These are phyloP conservation scores for Pythium aphanidermatum DNA, from an alignment of 352 stramenopile genomes.

Conservation along the genomic window DNA sequence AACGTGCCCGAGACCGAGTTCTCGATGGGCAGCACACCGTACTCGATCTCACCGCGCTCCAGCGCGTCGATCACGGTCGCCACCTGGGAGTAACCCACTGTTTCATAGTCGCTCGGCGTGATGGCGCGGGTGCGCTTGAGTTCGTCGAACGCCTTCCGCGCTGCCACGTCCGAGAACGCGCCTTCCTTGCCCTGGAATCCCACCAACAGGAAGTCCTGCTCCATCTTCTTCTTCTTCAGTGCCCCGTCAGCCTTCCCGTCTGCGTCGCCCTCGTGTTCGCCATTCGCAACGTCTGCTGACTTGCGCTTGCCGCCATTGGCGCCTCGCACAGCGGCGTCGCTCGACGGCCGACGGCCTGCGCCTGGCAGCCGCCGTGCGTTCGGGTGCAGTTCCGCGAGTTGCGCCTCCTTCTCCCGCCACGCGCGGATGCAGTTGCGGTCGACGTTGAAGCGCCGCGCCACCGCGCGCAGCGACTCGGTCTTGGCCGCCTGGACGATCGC, in stretches of 20 bases:
- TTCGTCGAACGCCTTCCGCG: constrained; percentile 47
- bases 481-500: constrained; percentile 51
- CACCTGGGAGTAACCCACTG: constrained; percentile 49
- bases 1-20: constrained; percentile 75
- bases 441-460: constrained; percentile 58
- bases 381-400: constrained; percentile 46
- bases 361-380: constrained; percentile 53
- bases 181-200: constrained; percentile 70
- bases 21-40: constrained; percentile 56
- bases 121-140: constrained; percentile 38
- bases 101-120: constrained; percentile 47
- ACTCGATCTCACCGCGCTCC: constrained; percentile 50
- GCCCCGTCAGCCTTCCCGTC: not conserved
- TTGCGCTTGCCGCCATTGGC: constrained; percentile 19
- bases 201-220: constrained; percentile 44
- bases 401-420: constrained; percentile 56
- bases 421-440: constrained; percentile 69
- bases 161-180: constrained; percentile 64
- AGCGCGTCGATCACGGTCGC: constrained; percentile 49
- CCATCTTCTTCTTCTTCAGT: constrained; percentile 15
- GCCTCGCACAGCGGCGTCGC: not conserved
- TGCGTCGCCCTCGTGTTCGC: not conserved
- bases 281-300: not conserved
- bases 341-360: constrained; percentile 33
- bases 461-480: constrained; percentile 41